These are phyloP conservation scores for Wickerhamomyces strasburgensis DNA, from an alignment of 805 yeast genomes.

Conservation along the genomic window DNA sequence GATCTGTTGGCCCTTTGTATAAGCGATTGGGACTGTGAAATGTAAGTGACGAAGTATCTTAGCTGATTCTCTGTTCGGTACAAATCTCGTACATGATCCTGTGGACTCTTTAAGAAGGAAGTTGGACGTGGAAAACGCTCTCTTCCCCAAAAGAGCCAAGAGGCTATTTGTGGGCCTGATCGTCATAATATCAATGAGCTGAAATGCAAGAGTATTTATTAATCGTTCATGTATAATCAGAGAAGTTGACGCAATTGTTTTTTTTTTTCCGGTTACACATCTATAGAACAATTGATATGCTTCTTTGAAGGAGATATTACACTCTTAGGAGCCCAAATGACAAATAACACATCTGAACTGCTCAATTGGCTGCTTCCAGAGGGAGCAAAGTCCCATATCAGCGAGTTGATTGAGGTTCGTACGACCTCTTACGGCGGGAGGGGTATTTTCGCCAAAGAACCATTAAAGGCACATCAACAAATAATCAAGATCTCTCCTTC, in stretches of 20 bases:
- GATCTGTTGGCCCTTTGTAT: slow-evolving; percentile 45
- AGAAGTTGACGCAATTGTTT: no score
- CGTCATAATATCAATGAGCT: neutral
- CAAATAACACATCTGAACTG: no score
- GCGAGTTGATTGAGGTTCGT: slow-evolving; percentile 36
- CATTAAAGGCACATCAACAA: slow-evolving; percentile 36
- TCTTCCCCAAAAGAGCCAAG: neutral
- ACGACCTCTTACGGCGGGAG: slow-evolving; percentile 52
- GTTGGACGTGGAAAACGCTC: neutral
- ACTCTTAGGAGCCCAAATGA: neutral
- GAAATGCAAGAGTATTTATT: neutral
- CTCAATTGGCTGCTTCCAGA: slow-evolving; percentile 28
- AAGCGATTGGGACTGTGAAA: slow-evolving; percentile 34
- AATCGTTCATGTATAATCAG: no score
- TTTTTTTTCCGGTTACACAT: no score
- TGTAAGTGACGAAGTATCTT: slow-evolving; percentile 39
- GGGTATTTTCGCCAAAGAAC: slow-evolving; percentile 45
- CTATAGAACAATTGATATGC: no score
- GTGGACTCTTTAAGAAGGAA: neutral
- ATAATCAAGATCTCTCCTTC: slow-evolving; percentile 55
- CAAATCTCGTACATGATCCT: slow-evolving; percentile 20
- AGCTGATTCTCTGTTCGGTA: slow-evolving; percentile 31
- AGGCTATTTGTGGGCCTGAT: neutral
- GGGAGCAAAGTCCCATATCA: slow-evolving; percentile 21
- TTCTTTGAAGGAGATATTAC: no score